Conservation (phyloP, 352 stramenopile genomes). For the Globisporangium ultimum region DNA sequence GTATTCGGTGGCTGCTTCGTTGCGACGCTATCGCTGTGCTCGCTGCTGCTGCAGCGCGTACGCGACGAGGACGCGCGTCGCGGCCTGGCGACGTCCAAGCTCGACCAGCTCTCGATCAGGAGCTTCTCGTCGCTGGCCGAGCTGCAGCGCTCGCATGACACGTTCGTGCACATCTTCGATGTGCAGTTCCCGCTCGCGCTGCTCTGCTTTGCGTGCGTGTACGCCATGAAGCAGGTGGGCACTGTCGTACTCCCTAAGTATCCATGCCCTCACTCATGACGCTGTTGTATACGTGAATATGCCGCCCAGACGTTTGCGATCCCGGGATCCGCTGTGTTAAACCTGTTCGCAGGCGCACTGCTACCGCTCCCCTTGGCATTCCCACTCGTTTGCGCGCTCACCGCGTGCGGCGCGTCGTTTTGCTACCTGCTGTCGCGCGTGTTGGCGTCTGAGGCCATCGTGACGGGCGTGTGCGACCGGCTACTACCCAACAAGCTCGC, state of each 20-base stretch:
- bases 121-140: slow-evolving; percentile 62
- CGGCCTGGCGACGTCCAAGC: slow-evolving; percentile 16
- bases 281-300: not conserved
- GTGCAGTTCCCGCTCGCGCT: slow-evolving; percentile 68
- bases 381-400: slow-evolving; percentile 60
- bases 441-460: slow-evolving; percentile 53
- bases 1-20: slow-evolving; percentile 36
- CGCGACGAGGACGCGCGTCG: slow-evolving; percentile 36
- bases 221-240: slow-evolving; percentile 79
- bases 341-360: slow-evolving; percentile 69
- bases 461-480: slow-evolving; percentile 55
- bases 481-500: slow-evolving; percentile 58
- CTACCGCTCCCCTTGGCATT: slow-evolving; percentile 63
- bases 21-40: slow-evolving; percentile 32
- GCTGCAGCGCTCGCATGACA: slow-evolving; percentile 57
- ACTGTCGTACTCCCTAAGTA: too few relatives aligned
- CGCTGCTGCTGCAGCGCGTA: slow-evolving; percentile 41
- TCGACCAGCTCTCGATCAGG: slow-evolving; percentile 52
- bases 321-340: slow-evolving; percentile 69
- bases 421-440: slow-evolving; percentile 72
- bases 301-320: slow-evolving; percentile 72
- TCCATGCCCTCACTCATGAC: too few relatives aligned
- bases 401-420: slow-evolving; percentile 62
- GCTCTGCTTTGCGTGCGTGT: slow-evolving; percentile 63
- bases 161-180: slow-evolving; percentile 51